Evolutionary conservation across 2,329 filamentous ascomycete species (phyloP).

Genomic region (Samsoniella hepiali): DNA sequence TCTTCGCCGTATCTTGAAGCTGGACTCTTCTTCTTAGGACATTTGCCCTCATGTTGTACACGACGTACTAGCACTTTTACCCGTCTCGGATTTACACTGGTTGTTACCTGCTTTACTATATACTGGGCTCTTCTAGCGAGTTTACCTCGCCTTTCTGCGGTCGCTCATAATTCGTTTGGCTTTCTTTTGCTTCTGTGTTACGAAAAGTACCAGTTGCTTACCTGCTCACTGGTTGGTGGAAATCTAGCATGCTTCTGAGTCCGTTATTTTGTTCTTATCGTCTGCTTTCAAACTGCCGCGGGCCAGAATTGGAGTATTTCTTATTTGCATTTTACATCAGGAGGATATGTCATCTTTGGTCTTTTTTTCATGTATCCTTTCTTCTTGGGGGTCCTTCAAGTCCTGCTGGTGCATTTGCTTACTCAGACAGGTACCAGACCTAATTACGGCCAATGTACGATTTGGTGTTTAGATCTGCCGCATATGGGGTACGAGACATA

Average conservation of each 20-base stretch:
- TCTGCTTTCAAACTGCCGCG: background rate
- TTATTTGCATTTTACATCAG: background rate
- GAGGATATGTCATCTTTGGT: background rate
- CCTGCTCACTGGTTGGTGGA: background rate
- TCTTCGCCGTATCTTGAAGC: slow-evolving; percentile 51
- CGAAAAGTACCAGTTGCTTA: background rate
- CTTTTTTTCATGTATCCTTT: background rate
- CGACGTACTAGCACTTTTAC: background rate
- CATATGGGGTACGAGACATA: background rate
- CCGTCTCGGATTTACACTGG: background rate
- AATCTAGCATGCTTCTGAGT: slow-evolving; percentile 3
- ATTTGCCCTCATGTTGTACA: background rate
- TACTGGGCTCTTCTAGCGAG: background rate
- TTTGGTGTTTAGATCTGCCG: slow-evolving; percentile 3
- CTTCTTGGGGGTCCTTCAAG: background rate
- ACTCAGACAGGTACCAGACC: background rate
- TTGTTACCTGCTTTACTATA: background rate
- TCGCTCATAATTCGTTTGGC: background rate
- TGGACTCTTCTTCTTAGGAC: slow-evolving; percentile 25
- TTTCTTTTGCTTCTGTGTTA: slow-evolving; percentile 10
- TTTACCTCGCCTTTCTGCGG: background rate
- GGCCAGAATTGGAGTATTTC: background rate
- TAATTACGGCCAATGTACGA: background rate
- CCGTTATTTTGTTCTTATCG: background rate
- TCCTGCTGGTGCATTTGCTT: background rate